Conservation (phyloP, 1,139 yeast species). For the Magnusiomyces ingens region DNA sequence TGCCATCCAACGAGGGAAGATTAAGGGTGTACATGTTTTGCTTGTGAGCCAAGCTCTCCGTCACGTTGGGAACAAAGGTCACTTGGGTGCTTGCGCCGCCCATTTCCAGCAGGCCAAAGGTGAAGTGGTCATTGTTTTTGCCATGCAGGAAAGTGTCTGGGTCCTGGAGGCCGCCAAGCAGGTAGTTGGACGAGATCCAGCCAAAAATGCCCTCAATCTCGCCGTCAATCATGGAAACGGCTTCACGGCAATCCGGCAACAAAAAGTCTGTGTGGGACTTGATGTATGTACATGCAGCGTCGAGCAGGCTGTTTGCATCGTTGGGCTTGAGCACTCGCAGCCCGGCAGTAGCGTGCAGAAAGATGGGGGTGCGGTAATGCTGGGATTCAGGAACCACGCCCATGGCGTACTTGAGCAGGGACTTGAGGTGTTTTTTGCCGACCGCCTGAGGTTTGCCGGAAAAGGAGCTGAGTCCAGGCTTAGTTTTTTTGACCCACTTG, state of each 20-base stretch:
- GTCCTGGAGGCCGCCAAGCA: constrained; percentile 51
- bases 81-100: constrained; percentile 88
- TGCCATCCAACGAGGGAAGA: constrained; percentile 36
- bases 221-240: constrained; percentile 66
- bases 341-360: constrained; percentile 76
- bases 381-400: constrained; percentile 58
- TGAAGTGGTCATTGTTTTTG: constrained; percentile 44
- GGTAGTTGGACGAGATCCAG: constrained; percentile 71
- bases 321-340: constrained; percentile 60
- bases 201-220: constrained; percentile 77
- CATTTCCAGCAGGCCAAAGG: constrained; percentile 76
- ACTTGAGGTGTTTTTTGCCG: constrained; percentile 51
- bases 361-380: constrained; percentile 66
- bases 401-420: constrained; percentile 48
- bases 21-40: constrained; percentile 49
- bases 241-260: constrained; percentile 45
- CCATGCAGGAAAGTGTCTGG: constrained; percentile 47
- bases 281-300: constrained; percentile 51
- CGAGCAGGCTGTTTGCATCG: constrained; percentile 36
- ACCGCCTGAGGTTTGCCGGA: constrained; percentile 44
- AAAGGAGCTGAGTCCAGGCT: constrained; percentile 64
- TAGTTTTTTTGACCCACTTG: constrained; percentile 54
- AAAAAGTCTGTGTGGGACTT: constrained; percentile 48
- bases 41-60: constrained; percentile 49
- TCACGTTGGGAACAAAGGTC: constrained; percentile 61